Percentiles rank a stretch among this genome's conserved stretches.
Conservation (phyloP, 768 basidiomycete species). For the Hortiboletus campestris region DNA sequence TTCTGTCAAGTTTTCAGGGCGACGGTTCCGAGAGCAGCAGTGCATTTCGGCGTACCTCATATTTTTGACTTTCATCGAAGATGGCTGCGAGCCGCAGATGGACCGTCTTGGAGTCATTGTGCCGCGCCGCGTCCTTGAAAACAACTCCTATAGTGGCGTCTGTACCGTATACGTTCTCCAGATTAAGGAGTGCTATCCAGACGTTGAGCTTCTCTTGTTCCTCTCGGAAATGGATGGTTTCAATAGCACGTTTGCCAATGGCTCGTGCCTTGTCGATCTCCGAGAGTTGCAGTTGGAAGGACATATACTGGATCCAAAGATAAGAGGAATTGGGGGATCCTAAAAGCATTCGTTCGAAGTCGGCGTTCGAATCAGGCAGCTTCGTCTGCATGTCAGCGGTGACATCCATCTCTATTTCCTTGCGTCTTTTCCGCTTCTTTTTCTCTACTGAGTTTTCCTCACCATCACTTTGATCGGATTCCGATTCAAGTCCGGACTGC, state of each 20-base stretch:
- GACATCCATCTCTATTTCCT: conserved; percentile 71
- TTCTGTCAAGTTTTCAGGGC: conserved; percentile 47
- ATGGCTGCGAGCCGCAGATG: conserved; percentile 84
- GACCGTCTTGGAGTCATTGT: conserved; percentile 91
- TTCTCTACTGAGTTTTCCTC: conserved; percentile 36
- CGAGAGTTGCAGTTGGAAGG: conserved; percentile 94
- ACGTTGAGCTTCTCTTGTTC: conserved; percentile 95
- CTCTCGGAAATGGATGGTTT: conserved; percentile 91
- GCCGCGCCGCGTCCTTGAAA: conserved; percentile 87
- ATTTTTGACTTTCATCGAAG: conserved; percentile 79
- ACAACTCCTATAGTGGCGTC: conserved; percentile 73
- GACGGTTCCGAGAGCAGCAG: not conserved
- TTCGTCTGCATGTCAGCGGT: conserved; percentile 88
- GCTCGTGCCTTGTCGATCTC: conserved; percentile 94
- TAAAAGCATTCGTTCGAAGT: conserved; percentile 91
- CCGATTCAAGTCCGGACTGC: conserved; percentile 35
- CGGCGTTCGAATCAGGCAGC: conserved; percentile 85
- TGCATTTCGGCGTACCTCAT: conserved; percentile 50
- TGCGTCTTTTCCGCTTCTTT: conserved; percentile 65
- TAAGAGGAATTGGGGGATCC: conserved; percentile 97
- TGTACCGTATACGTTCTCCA: conserved; percentile 92
- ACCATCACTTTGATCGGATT: conserved; percentile 40
- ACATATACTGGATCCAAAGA: conserved; percentile 99
- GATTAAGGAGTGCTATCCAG: conserved; percentile 94
- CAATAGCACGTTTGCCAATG: conserved; percentile 79